Evolutionary conservation across 2,329 filamentous ascomycete species (phyloP), one percentile per base, ranked within the genome.

Genomic region (Ophiocordyceps camponoti-rufipedis): DNA sequence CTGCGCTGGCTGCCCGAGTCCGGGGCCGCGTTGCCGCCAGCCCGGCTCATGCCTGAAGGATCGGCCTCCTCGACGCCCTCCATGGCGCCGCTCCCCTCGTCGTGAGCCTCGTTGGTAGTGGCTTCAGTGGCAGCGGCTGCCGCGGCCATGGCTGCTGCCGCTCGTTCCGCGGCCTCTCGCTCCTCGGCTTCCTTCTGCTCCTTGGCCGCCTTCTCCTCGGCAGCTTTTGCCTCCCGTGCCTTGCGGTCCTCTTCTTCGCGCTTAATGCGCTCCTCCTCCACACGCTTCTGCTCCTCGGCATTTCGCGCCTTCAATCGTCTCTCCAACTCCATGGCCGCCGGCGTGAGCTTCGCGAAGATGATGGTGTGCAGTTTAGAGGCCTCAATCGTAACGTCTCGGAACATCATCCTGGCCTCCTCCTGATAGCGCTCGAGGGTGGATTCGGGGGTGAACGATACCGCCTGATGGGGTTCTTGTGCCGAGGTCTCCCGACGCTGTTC

Each of bases 391-490:
- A 80, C 74, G 43, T 65, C 70, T 19, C 69, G 63, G 60, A 91
- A 96, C 1, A 96, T 71, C 60, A 98, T 79, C 50, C 82, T 80
- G 9, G 87, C 81, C 60, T 96, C 93, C 56, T 95, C 86, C 56
- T 84, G 77, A 81, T 93, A 98, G 49, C 91, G 80, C 45, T 74
- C 71, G 46, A 73, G 68, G 1, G 91, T 96, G 9, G 75, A 70
- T 35, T 78, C 75, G 9, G 85, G 71, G 18, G 71, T 66, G 59
- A 96, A 96, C 3, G 78, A 68, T 28, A 88, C 80, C 12, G 85
- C 82, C 53, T 83, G 80, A n/a, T 75, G 69, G 12, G 82, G 82
- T 47, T 85, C 81, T 54, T 72, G 63, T 51, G 66, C 60, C 35
- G 62, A 53, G 16, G 51, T 53, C 19, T 74, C 71, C 12, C 71